These are phyloP conservation scores for Pezicula rhizophila DNA, from an alignment of 2,329 filamentous ascomycete species.

Conservation along the genomic window DNA sequence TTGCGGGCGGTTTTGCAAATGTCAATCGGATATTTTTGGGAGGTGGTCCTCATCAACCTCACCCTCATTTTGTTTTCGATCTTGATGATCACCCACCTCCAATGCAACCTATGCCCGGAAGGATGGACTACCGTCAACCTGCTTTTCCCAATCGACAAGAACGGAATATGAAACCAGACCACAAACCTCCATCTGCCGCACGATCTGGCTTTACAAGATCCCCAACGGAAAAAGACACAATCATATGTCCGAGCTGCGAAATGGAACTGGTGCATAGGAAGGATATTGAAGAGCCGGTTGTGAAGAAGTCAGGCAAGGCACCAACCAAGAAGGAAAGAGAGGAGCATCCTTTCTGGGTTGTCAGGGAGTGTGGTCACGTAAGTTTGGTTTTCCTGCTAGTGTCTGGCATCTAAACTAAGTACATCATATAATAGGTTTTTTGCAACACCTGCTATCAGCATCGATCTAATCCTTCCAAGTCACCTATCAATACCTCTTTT, in stretches of 20 bases:
- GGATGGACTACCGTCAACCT: slow-evolving; percentile 21
- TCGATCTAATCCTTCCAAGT: slow-evolving; percentile 34
- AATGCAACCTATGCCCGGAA: slow-evolving; percentile 16
- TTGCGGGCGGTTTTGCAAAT: neutral
- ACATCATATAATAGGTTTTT: slow-evolving; percentile 44
- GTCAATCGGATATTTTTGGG: neutral
- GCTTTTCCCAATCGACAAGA: slow-evolving; percentile 12
- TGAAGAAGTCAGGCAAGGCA: slow-evolving; percentile 39
- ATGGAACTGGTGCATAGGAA: slow-evolving; percentile 72
- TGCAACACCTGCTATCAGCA: slow-evolving; percentile 56
- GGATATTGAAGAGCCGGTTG: slow-evolving; percentile 22
- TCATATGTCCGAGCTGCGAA: slow-evolving; percentile 82
- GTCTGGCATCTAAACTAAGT: slow-evolving; percentile 15
- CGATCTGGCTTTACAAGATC: slow-evolving; percentile 75
- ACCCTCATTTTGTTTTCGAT: neutral
- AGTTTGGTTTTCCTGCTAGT: slow-evolving; percentile 26
- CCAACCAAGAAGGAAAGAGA: slow-evolving; percentile 42
- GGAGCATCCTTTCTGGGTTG: slow-evolving; percentile 87
- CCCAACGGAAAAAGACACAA: slow-evolving; percentile 63
- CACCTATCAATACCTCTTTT: slow-evolving; percentile 25
- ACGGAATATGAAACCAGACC: slow-evolving; percentile 18
- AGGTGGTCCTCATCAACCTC: neutral
- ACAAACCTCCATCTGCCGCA: slow-evolving; percentile 40
- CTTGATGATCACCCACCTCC: neutral
- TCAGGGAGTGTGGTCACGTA: slow-evolving; percentile 90